Conservation (phyloP, 768 basidiomycete species). For the Leccinum disarticulatum region DNA sequence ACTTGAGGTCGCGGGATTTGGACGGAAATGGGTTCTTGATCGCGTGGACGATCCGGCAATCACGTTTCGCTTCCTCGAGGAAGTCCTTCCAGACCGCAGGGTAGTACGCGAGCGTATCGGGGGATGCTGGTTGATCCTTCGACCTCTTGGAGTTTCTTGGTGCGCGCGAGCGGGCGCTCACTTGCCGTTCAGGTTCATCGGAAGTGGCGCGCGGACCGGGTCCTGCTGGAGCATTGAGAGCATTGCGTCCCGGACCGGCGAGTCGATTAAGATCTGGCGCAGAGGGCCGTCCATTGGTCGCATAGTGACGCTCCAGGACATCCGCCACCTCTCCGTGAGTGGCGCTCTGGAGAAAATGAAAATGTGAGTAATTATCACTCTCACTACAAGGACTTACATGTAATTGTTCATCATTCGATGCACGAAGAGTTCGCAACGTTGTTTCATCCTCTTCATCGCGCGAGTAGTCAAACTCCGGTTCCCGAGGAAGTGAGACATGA, state of each 20-base stretch:
- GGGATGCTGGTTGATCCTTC: too few relatives aligned
- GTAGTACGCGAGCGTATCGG: too few relatives aligned
- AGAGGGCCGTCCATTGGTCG: background rate
- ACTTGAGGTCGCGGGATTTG: background rate
- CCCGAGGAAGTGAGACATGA: background rate
- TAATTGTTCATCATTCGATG: background rate
- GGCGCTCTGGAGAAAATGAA: background rate
- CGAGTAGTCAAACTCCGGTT: background rate
- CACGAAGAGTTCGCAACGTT: background rate
- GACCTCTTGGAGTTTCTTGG: too few relatives aligned
- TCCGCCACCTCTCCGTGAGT: background rate
- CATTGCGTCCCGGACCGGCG: background rate
- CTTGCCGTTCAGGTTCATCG: background rate
- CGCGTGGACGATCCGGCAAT: too few relatives aligned
- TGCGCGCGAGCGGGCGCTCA: too few relatives aligned
- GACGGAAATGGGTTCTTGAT: too few relatives aligned
- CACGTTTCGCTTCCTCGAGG: too few relatives aligned
- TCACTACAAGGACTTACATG: background rate
- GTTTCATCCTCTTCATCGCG: background rate
- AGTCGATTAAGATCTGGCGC: background rate
- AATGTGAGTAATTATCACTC: background rate
- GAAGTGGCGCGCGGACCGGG: background rate
- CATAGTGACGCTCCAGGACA: background rate
- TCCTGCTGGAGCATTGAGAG: background rate
- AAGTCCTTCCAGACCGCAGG: too few relatives aligned